These are phyloP conservation scores for Phytophthora pisi DNA, from an alignment of 352 stramenopile genomes.

Conservation along the genomic window DNA sequence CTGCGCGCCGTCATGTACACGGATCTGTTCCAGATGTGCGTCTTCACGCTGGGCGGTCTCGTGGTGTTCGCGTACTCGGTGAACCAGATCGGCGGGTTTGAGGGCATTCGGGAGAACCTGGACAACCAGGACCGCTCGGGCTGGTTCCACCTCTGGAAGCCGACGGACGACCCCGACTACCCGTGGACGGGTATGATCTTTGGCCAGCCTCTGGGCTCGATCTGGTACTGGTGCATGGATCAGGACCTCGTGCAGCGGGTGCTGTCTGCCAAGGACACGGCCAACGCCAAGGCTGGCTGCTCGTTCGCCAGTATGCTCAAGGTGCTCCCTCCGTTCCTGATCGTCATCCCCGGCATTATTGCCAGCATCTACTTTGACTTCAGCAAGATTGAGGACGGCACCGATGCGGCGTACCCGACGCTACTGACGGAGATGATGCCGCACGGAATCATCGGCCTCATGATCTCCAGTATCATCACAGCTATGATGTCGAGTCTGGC, in stretches of 20 bases:
- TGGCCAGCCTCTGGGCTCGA: conserved; percentile 58
- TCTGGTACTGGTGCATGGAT: conserved; percentile 83
- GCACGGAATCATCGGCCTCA: conserved; percentile 63
- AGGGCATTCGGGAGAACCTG: conserved; percentile 55
- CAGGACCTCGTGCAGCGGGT: conserved; percentile 73
- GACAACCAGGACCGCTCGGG: conserved; percentile 43
- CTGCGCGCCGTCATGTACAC: conserved; percentile 77
- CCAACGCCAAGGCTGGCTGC: conserved; percentile 61
- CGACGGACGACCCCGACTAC: conserved; percentile 57
- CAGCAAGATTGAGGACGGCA: conserved; percentile 51
- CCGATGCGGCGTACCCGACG: conserved; percentile 67
- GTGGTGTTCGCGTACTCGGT: conserved; percentile 61
- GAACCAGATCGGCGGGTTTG: conserved; percentile 61
- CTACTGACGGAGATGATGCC: conserved; percentile 75
- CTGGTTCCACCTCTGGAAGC: conserved; percentile 66
- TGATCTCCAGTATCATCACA: conserved; percentile 74
- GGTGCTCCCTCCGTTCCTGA: conserved; percentile 68
- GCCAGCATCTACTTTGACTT: conserved; percentile 70
- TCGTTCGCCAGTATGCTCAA: conserved; percentile 68
- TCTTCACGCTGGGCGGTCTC: conserved; percentile 65
- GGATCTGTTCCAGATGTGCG: conserved; percentile 72
- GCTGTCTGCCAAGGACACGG: conserved; percentile 70
- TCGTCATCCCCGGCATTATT: conserved; percentile 71
- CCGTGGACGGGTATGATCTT: conserved; percentile 78
- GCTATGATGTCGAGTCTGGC: conserved; percentile 75